These are phyloP conservation scores for Emydomyces testavorans DNA, from an alignment of 2,329 filamentous ascomycete species.

Conservation along the genomic window DNA sequence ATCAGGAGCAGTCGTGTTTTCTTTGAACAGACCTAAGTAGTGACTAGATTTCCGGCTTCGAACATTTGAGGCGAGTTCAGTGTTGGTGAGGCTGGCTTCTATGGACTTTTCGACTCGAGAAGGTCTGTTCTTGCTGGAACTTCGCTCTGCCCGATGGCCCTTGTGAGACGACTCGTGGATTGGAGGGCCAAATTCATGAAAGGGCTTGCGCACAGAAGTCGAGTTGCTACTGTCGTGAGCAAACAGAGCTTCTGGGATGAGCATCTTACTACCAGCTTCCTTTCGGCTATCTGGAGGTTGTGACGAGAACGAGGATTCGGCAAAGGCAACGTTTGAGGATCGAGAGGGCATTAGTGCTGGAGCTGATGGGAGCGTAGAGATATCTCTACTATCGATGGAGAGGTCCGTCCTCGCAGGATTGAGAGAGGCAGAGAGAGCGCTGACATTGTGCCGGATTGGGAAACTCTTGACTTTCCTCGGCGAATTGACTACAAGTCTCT, in stretches of 20 bases:
- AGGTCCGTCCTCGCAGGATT: constrained; percentile 15
- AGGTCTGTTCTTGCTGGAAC: constrained; percentile 32
- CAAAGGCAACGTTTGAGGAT: constrained; percentile 1
- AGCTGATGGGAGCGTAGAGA: constrained; percentile 15
- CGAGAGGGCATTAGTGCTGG: constrained; percentile 19
- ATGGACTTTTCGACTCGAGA: constrained; percentile 50
- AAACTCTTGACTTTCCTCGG: constrained; percentile 3
- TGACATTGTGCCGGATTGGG: constrained; percentile 15
- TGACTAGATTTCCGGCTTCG: constrained; percentile 56
- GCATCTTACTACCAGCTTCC: neutral
- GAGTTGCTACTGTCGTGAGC: constrained; percentile 3
- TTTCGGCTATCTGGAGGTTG: constrained; percentile 1
- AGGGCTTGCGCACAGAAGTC: neutral
- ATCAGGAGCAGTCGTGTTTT: constrained; percentile 42
- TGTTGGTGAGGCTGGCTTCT: constrained; percentile 50
- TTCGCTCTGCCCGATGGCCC: constrained; percentile 3
- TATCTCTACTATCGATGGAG: constrained; percentile 2
- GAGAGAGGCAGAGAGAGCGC: constrained; percentile 15
- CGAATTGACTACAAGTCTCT: neutral
- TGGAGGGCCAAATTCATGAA: neutral
- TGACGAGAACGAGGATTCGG: constrained; percentile 1
- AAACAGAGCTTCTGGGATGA: constrained; percentile 3
- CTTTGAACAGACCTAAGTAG: constrained; percentile 54
- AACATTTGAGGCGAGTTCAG: constrained; percentile 43
- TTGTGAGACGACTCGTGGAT: constrained; percentile 1